Percentiles rank a stretch among this genome's conserved stretches.
These are phyloP conservation scores for Emericellopsis terricola DNA, from an alignment of 495 filamentous ascomycete species.

Conservation along the genomic window DNA sequence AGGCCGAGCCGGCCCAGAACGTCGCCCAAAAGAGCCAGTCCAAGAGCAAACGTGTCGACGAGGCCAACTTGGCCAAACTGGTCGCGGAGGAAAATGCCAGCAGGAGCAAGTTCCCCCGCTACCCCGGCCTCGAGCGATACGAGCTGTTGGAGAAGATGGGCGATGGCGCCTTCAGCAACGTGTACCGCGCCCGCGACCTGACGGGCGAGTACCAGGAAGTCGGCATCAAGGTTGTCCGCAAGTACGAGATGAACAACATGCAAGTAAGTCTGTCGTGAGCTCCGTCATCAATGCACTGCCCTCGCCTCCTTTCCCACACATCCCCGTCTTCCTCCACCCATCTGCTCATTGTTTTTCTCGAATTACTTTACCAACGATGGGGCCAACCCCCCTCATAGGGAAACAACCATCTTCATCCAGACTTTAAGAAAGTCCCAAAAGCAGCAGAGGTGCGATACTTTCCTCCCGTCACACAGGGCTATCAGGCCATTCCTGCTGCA, in stretches of 20 bases:
- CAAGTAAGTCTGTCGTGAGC: slow-evolving; percentile 84
- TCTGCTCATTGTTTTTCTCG: slow-evolving; percentile 5
- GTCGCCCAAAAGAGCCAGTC: slow-evolving; percentile 10
- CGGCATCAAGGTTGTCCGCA: slow-evolving; percentile 95
- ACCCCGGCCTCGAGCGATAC: slow-evolving; percentile 86
- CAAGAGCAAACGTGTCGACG: slow-evolving; percentile 38
- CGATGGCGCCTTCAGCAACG: slow-evolving; percentile 96
- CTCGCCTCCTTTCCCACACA: too few species aligned
- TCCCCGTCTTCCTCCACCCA: too few species aligned
- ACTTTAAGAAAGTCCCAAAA: slow-evolving; percentile 85
- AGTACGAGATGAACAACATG: slow-evolving; percentile 94
- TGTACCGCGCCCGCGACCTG: slow-evolving; percentile 73
- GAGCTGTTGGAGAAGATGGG: slow-evolving; percentile 93
- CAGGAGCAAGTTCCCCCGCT: slow-evolving; percentile 71
- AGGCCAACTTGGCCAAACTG: slow-evolving; percentile 57
- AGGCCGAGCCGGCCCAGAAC: slow-evolving; percentile 17
- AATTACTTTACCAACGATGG: slow-evolving; percentile 20
- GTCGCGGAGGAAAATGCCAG: slow-evolving; percentile 70
- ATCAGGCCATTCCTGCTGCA: slow-evolving; percentile 2
- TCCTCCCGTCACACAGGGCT: slow-evolving; percentile 1
- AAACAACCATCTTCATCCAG: slow-evolving; percentile 76
- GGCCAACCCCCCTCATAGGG: slow-evolving; percentile 35
- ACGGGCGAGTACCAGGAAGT: slow-evolving; percentile 55
- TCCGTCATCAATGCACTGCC: too few species aligned
- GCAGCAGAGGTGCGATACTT: slow-evolving; percentile 85